A percentile compares a stretch with the other conserved stretches of the same genome.
These are phyloP conservation scores for Oenanthe sinensis DNA, from an alignment of 129 eudicot species.

Conservation along the genomic window DNA sequence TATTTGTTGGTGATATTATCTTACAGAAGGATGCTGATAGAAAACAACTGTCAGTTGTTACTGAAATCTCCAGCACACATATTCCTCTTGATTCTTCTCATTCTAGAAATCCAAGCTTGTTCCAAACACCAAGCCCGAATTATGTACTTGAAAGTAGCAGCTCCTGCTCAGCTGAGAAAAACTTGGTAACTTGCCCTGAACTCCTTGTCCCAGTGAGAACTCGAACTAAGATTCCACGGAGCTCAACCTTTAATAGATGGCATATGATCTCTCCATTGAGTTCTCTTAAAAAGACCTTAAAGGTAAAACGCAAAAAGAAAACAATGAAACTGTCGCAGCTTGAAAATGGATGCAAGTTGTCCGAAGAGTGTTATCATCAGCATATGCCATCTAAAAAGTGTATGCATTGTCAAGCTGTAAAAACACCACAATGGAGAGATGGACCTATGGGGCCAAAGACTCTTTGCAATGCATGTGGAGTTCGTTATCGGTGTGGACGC, in stretches of 20 bases:
- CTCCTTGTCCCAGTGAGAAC: slow-evolving; percentile 33
- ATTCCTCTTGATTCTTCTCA: slow-evolving; percentile 2
- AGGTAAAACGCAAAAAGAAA: slow-evolving; percentile 14
- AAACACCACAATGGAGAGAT: slow-evolving; percentile 26
- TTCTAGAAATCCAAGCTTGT: slow-evolving; percentile 8
- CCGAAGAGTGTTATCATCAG: slow-evolving; percentile 9
- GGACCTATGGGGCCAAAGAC: slow-evolving; percentile 27
- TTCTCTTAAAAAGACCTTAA: slow-evolving; percentile 23
- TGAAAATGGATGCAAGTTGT: neutral
- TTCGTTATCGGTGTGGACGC: slow-evolving; percentile 15
- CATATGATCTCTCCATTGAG: slow-evolving; percentile 17
- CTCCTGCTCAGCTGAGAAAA: slow-evolving; percentile 45
- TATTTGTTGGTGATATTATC: slow-evolving; percentile 2
- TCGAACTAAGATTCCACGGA: slow-evolving; percentile 52
- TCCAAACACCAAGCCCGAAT: slow-evolving; percentile 57
- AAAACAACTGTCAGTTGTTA: slow-evolving; percentile 19
- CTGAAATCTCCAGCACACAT: slow-evolving; percentile 18
- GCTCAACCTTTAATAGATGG: slow-evolving; percentile 45
- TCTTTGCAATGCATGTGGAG: slow-evolving; percentile 27
- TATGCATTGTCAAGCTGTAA: slow-evolving; percentile 1
- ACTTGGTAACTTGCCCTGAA: slow-evolving; percentile 24
- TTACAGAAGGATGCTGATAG: slow-evolving; percentile 19
- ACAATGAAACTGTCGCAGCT: slow-evolving; percentile 24
- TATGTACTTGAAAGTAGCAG: slow-evolving; percentile 66
- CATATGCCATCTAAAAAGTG: neutral